Evolutionary conservation across 1,284 basidiomycete genomes (phyloP), one percentile per base, ranked within the genome.

Genomic region (Cerioporus squamosus): DNA sequence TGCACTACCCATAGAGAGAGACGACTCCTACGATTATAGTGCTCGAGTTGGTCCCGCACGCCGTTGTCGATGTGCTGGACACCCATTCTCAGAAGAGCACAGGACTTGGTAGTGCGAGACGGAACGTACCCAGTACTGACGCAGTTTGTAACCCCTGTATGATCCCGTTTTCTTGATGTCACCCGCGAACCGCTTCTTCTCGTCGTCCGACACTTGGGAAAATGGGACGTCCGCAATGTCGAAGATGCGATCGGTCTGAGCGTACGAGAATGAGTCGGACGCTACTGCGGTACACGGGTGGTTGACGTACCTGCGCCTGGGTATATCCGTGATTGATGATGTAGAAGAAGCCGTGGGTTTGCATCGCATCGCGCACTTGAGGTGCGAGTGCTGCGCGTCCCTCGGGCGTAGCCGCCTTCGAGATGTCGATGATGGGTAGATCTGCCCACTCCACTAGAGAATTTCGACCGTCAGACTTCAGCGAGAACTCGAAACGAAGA

Each of bases 391-490:
- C 72, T 1, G 67, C 67, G 31, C 81, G 79, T 2, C 79, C 84
- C 57, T 84, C 81, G 1, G 73, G 70, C 1, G 77, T 85, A 14
- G 69, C 64, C 29, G 78, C 77, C 55, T 80, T 80, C 29, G 84
- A 76, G 9, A 91, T 72, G 67, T 91, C 89, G 55, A 92, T 81
- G 56, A 83, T 77, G 14, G 85, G 79, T 18, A 92, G 78, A 46
- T 90, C 81, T 1, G 86, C 90, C 75, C 85, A 90, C 50, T 88
- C 82, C 71, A 88, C 87, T 88, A 47, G 14, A 36, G 24, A 24
- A 6, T 6, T 33, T 24, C 15, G 2, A n/a, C 17, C 18, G 44
- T 29, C 33, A 44, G 40, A 5, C 14, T 6, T 24, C 14, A n/a
- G 15, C 3, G 38, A 33, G 24, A 29, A 29, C 29, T 26, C 15